A percentile compares a stretch with the other conserved stretches of the same genome.
Conservation (phyloP, 228 moss, liverwort and hornwort genomes). For the Sphagnum magellanicum region DNA sequence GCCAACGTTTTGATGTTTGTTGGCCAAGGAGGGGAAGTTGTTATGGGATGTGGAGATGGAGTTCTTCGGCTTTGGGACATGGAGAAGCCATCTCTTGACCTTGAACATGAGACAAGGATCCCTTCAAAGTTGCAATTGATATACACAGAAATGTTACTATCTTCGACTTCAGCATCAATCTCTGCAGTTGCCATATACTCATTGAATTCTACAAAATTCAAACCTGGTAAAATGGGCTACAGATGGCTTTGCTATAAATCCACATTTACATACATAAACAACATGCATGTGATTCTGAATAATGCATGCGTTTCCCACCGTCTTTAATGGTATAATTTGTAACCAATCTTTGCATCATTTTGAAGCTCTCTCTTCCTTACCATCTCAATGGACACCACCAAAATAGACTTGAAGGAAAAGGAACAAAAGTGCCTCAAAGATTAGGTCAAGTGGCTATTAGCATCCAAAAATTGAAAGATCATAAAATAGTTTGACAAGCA, state of each 20-base stretch:
- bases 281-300: too few species aligned
- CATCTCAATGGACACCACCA: background rate
- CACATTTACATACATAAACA: too few species aligned
- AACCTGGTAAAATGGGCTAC: too few species aligned
- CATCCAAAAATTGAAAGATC: too few species aligned
- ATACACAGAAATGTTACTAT: slow-evolving; percentile 16
- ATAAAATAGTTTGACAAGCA: too few species aligned
- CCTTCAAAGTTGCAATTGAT: slow-evolving; percentile 7
- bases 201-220: too few species aligned
- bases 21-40: slow-evolving; percentile 20
- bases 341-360: too few species aligned
- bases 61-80: slow-evolving; percentile 25
- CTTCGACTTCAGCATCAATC: slow-evolving; percentile 22
- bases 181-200: slow-evolving; percentile 32
- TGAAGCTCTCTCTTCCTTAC: background rate
- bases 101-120: background rate
- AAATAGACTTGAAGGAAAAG: background rate
- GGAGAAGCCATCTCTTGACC: slow-evolving; percentile 1
- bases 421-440: background rate
- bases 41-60: slow-evolving; percentile 40
- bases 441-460: too few species aligned
- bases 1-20: slow-evolving; percentile 13
- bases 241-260: too few species aligned
- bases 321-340: background rate
- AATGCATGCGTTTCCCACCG: background rate